Base-by-base conservation (phyloP, 805 yeast genomes). In the Monosporozyma servazzii region DNA sequence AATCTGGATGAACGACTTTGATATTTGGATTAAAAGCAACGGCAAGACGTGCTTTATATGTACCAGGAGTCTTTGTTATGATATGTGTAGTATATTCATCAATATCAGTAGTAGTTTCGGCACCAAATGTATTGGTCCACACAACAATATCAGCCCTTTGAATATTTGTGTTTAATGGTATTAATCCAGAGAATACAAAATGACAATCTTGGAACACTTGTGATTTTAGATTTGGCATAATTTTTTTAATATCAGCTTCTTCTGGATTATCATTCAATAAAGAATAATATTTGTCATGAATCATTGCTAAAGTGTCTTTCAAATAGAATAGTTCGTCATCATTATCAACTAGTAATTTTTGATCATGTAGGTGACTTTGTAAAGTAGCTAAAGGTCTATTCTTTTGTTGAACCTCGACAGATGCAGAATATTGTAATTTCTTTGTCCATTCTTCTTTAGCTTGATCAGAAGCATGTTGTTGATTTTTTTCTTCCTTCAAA, bases 71-170 rank as follows among this genome's bases (percentile, higher is more conserved):
- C 53, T 83, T 78, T 42, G 96, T 87, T 17, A 91, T 82, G 2
- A 91, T 86, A 67, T 91, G 99, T 0, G 98, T 93, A 2, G 95
- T 90, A 1, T 78, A 71, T 17, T 80, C 79, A 45, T 78, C 74
- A 23, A 86, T 82, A 52, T 87, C 89, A 3, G 81, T 73, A 1
- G 84, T 84, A 7, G 91, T 89, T 2, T 74, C 74, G 0, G 96
- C 97, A 1, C 99, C 99, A 74, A 91, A 91, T 50, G 90, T 87
- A 48, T 79, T 78, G 11, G 91, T 86, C 97, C 98, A 91, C 21
- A 84, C 80, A 1, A 90, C 96, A 44, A 93, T 86, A 63, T 88
- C 96, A 3, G 95, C 93, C 33, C 75, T 70, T 49, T 84, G 82
- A 17, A 86, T 69, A 50, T 80, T 77, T 11, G 82, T 75, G 1